phyloP scores from a whole-genome alignment of 345 rosid genomes.

The Draba incana region DNA sequence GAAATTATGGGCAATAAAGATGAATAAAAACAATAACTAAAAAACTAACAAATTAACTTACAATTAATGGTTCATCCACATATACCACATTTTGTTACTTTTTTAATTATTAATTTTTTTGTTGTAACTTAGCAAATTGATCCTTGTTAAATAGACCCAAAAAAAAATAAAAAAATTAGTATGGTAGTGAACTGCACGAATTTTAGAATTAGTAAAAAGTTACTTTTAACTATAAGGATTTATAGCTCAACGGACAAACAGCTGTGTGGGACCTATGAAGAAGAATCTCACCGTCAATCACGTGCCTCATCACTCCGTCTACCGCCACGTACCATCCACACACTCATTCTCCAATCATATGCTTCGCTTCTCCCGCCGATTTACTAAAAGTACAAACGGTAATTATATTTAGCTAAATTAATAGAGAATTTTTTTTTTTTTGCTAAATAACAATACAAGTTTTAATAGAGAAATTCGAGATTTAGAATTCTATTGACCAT shows the following conservation, averaged over 20 bases:
- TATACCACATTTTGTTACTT: too few relatives aligned
- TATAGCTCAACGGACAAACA: conserved; percentile 12
- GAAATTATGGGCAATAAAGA: too few relatives aligned
- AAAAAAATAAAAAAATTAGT: too few relatives aligned
- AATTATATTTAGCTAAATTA: neutral
- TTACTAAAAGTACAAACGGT: neutral
- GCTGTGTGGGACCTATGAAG: conserved; percentile 32
- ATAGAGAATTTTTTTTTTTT: neutral
- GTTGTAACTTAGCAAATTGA: too few relatives aligned
- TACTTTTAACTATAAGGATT: neutral
- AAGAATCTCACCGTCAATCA: conserved; percentile 44
- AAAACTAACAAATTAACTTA: too few relatives aligned
- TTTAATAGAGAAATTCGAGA: neutral
- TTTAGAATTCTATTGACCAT: conserved; percentile 5
- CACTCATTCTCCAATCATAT: conserved; percentile 30
- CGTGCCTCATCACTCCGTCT: conserved; percentile 24
- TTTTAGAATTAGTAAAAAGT: conserved; percentile 3
- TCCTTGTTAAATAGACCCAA: too few relatives aligned
- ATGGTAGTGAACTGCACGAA: too few relatives aligned
- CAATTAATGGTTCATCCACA: too few relatives aligned
- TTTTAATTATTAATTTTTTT: too few relatives aligned
- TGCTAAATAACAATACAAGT: too few relatives aligned
- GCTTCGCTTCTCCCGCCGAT: conserved; percentile 17
- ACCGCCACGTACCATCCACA: conserved; percentile 27
- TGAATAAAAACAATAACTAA: too few relatives aligned